Evolutionary conservation across 768 basidiomycete genomes (phyloP).

Genomic region (Tylopilus vinaceipallidus): DNA sequence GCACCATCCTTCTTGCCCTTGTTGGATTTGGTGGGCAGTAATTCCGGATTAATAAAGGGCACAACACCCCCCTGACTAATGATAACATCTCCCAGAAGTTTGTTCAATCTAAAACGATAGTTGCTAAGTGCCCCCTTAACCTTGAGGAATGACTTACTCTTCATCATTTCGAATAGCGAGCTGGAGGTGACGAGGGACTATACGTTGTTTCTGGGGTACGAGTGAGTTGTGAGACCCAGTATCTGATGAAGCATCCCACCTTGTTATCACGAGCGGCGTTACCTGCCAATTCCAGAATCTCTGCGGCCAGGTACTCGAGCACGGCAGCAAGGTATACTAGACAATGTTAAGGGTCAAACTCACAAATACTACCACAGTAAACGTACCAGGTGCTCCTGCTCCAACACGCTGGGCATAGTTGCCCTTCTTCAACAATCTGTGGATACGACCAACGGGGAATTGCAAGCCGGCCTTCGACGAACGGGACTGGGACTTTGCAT

Average conservation of each 20-base stretch:
- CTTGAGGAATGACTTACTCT: slow-evolving; percentile 42
- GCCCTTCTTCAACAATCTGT: slow-evolving; percentile 70
- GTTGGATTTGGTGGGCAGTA: slow-evolving; percentile 43
- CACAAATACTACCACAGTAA: background rate
- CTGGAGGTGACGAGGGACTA: slow-evolving; percentile 76
- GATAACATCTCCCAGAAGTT: slow-evolving; percentile 58
- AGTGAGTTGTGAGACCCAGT: background rate
- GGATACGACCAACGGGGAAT: slow-evolving; percentile 84
- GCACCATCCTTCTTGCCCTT: slow-evolving; percentile 51
- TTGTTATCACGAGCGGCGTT: slow-evolving; percentile 78
- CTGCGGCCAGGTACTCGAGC: slow-evolving; percentile 83
- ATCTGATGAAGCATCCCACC: slow-evolving; percentile 10
- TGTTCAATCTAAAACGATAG: slow-evolving; percentile 43
- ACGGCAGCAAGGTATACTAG: slow-evolving; percentile 82
- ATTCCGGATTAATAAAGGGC: slow-evolving; percentile 56
- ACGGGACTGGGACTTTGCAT: slow-evolving; percentile 61
- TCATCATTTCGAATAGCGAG: slow-evolving; percentile 77
- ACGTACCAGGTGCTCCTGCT: slow-evolving; percentile 63
- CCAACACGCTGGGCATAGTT: slow-evolving; percentile 73
- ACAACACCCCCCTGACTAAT: slow-evolving; percentile 80
- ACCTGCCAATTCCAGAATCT: slow-evolving; percentile 84
- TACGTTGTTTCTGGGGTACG: slow-evolving; percentile 57
- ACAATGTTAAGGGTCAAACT: background rate
- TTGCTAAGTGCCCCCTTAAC: background rate
- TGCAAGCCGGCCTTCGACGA: slow-evolving; percentile 64